Base-by-base conservation (phyloP, 768 basidiomycete genomes). In the Favolaschia claudopus region DNA sequence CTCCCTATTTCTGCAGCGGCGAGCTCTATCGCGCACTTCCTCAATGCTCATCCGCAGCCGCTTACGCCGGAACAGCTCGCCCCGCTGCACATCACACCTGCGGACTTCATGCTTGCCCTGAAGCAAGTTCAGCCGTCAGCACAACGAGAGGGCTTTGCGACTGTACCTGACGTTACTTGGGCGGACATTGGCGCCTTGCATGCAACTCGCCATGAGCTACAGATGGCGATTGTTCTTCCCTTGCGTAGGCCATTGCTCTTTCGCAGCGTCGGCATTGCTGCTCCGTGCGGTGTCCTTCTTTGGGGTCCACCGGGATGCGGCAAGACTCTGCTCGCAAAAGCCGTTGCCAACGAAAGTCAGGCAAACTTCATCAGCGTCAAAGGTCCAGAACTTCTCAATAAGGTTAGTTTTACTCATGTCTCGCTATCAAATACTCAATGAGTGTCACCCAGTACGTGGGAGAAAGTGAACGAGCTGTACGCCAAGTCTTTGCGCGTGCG, bases 261-360 rank as follows among this genome's bases (percentile, higher is more conserved):
- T 75, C 86, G 76, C 42, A 84, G 84, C 10, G 91, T 98, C 1
- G 97, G 97, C 7, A 95, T 99, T 61, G 87, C 89, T 28, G 92
- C 93, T 0, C 88, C 94, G 0, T 95, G 94, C 69, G 97, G 96
- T 0, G 97, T 99, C 3, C 77, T 99, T 31, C 76, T 99, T n/a
- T 99, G 97, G 97, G 97, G 97, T 28, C 97, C 97, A 24, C 96
- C 97, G 0, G 97, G 97, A 10, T 99, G 96, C 70, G 97, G 97
- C 5, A 99, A 99, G 77, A 99, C 97, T 0, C 70, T 99, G 27
- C 79, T 99, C n/a, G 97, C 97, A 0, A 99, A 98, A 71, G 97
- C 96, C 0, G 96, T 99, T 5, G 97, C 97, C 9, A 98, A 95
- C 71, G 97, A 98, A 77, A 92, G 89, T 50, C 80, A 86, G 62